A percentile compares a stretch with the other conserved stretches of the same genome.
Conservation (phyloP, 1,139 yeast genomes). For the Starmera stellimalicola region DNA sequence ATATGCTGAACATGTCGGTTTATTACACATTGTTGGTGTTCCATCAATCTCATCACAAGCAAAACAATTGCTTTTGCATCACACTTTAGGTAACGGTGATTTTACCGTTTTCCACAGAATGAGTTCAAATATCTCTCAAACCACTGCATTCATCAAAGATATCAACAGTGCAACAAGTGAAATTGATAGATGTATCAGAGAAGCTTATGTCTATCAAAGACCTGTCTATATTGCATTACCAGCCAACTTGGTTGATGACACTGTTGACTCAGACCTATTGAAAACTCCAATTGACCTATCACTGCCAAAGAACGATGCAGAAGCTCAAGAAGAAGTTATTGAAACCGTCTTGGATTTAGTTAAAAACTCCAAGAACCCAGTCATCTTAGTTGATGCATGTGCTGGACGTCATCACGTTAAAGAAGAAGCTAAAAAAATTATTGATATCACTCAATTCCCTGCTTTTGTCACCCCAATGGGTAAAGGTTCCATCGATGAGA, state of each 20-base stretch:
- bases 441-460: slow-evolving; percentile 68
- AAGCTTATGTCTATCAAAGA: slow-evolving; percentile 63
- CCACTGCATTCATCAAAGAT: slow-evolving; percentile 56
- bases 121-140: slow-evolving; percentile 61
- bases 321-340: slow-evolving; percentile 65
- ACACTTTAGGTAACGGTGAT: slow-evolving; percentile 79
- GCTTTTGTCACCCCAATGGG: slow-evolving; percentile 90
- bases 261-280: slow-evolving; percentile 46
- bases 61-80: slow-evolving; percentile 48
- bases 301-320: slow-evolving; percentile 54
- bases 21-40: slow-evolving; percentile 28
- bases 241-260: slow-evolving; percentile 65
- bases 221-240: slow-evolving; percentile 83
- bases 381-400: slow-evolving; percentile 81
- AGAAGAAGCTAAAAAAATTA: slow-evolving; percentile 51
- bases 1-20: slow-evolving; percentile 35
- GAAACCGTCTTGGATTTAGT: slow-evolving; percentile 46
- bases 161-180: slow-evolving; percentile 53
- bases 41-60: slow-evolving; percentile 57
- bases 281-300: slow-evolving; percentile 56
- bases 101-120: slow-evolving; percentile 70
- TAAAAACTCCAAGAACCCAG: slow-evolving; percentile 51
- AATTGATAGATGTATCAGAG: slow-evolving; percentile 67
- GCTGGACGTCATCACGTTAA: slow-evolving; percentile 68
- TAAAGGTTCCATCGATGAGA: slow-evolving; percentile 71